These are phyloP conservation scores for Corynascus novoguineensis DNA, from an alignment of 495 filamentous ascomycete species.

Conservation along the genomic window DNA sequence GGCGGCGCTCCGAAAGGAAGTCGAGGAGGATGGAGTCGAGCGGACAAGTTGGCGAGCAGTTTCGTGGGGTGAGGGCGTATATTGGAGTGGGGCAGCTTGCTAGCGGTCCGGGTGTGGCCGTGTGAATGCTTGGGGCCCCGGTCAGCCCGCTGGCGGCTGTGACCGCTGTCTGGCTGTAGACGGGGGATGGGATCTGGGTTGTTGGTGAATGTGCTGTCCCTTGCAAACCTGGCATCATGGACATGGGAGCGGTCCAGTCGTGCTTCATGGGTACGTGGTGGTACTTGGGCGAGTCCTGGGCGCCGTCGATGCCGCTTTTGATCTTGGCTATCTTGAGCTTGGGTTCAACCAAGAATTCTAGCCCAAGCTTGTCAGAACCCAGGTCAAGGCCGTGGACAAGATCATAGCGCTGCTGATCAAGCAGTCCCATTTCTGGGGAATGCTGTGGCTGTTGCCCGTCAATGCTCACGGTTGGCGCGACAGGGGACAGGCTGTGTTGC, in stretches of 20 bases:
- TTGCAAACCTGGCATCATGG: conserved; percentile 2
- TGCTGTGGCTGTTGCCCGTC: conserved; percentile 17
- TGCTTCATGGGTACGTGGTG: conserved; percentile 39
- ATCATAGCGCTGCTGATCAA: conserved; percentile 51
- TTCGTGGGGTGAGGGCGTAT: conserved; percentile 48
- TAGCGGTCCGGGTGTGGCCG: not conserved
- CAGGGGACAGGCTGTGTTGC: conserved; percentile 25
- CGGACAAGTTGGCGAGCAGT: conserved; percentile 60
- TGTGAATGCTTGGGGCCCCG: not conserved
- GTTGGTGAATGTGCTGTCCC: not conserved
- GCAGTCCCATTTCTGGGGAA: conserved; percentile 21
- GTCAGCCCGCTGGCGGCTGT: not conserved
- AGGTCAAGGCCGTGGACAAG: conserved; percentile 53
- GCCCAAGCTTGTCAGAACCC: conserved; percentile 55
- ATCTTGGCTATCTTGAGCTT: conserved; percentile 32
- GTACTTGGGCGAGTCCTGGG: conserved; percentile 33
- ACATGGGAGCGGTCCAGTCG: conserved; percentile 39
- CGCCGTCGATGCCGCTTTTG: conserved; percentile 33
- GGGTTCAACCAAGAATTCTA: conserved; percentile 62
- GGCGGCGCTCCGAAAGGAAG: conserved; percentile 64
- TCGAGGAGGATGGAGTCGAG: conserved; percentile 71
- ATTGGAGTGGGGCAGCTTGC: not conserved
- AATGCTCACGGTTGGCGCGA: conserved; percentile 5
- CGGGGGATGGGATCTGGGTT: not conserved
- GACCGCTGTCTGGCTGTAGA: not conserved